Conservation (phyloP, 176 grass and related monocot genomes). For the Poa pratensis region DNA sequence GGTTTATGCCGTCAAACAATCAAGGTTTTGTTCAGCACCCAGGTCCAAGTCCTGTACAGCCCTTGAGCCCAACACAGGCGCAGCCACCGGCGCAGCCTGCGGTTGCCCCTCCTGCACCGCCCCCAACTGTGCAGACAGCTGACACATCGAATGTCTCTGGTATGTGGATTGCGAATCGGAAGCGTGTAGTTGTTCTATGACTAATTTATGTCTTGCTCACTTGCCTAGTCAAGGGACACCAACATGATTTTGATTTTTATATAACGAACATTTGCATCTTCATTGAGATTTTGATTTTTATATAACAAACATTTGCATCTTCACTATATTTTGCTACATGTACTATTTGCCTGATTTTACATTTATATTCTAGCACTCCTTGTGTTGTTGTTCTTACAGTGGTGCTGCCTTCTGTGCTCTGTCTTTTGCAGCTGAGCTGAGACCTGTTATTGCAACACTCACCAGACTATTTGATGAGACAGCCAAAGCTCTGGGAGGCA, state of each 20-base stretch:
- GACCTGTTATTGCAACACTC: conserved; percentile 77
- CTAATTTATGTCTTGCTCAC: conserved; percentile 2
- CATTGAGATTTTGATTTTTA: neutral
- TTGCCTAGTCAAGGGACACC: conserved; percentile 5
- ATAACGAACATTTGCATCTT: neutral
- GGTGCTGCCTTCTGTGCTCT: conserved; percentile 30
- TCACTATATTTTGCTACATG: neutral
- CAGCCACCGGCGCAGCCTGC: conserved; percentile 51
- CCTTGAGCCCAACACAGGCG: conserved; percentile 78
- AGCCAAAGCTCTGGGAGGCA: conserved; percentile 74
- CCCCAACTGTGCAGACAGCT: conserved; percentile 82
- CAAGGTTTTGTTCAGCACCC: conserved; percentile 71
- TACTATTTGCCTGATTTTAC: neutral
- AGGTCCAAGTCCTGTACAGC: conserved; percentile 70
- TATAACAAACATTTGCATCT: neutral
- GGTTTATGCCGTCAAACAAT: conserved; percentile 76
- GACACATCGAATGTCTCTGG: conserved; percentile 97
- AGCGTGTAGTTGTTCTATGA: conserved; percentile 14
- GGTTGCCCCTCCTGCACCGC: conserved; percentile 64
- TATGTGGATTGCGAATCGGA: conserved; percentile 40
- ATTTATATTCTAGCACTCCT: conserved; percentile 11
- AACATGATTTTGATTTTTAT: neutral
- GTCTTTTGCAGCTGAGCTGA: conserved; percentile 81
- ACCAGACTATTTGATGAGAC: conserved; percentile 90
- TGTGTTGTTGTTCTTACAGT: neutral